phyloP scores from a whole-genome alignment of 73 alveolate species.

The Diophrys appendiculata region DNA sequence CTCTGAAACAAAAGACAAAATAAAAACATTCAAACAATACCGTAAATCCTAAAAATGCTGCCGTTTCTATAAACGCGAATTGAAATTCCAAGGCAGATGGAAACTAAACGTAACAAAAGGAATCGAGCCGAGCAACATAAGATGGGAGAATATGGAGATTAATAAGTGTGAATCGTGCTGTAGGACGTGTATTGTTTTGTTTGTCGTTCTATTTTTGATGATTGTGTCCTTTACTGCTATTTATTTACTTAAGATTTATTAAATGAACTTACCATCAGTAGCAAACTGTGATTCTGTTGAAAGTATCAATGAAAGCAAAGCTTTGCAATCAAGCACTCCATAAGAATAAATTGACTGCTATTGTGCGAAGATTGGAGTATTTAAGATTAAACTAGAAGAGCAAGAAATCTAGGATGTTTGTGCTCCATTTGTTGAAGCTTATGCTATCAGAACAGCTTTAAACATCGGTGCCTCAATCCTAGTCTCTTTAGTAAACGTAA shows the following conservation, averaged over 20 bases:
- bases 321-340: neutral
- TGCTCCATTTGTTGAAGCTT: neutral
- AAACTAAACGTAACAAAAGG: neutral
- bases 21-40: neutral
- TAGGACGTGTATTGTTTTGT: neutral
- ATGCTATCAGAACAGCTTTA: slow-evolving; percentile 1
- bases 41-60: neutral
- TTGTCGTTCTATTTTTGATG: slow-evolving; percentile 4
- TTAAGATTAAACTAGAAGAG: neutral
- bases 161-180: slow-evolving; percentile 7
- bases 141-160: slow-evolving; percentile 33
- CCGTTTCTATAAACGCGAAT: neutral
- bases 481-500: slow-evolving; percentile 17
- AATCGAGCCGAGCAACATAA: slow-evolving; percentile 21
- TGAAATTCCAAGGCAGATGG: neutral
- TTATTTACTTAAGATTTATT: neutral
- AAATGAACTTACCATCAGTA: neutral
- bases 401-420: slow-evolving; percentile 2
- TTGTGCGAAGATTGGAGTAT: slow-evolving; percentile 4
- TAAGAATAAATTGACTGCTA: slow-evolving; percentile 1
- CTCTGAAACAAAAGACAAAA: slow-evolving; percentile 7
- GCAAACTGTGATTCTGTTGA: slow-evolving; percentile 1
- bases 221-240: neutral
- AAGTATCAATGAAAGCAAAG: neutral
- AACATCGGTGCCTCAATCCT: slow-evolving; percentile 23